Evolutionary conservation across 805 yeast species (phyloP).

Genomic region (Candida xiaguanensis): DNA sequence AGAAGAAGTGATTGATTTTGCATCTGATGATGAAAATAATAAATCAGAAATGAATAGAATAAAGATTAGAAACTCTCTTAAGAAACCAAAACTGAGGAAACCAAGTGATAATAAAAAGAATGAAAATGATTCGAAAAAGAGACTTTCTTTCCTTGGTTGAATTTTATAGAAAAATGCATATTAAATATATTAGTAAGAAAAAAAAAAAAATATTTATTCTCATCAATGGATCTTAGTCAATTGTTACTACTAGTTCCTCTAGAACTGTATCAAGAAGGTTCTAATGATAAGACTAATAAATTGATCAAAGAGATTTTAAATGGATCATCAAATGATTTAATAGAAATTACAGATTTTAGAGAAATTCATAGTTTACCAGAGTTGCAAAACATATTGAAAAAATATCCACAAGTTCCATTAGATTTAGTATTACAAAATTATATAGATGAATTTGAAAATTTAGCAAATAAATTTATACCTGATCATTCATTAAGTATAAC

Average conservation of each 20-base stretch:
- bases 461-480: slow-evolving; percentile 12
- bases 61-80: slow-evolving; percentile 37
- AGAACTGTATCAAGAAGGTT: slow-evolving; percentile 10
- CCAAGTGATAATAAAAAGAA: slow-evolving; percentile 28
- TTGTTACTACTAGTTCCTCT: slow-evolving; percentile 17
- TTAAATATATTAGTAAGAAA: too few relatives aligned
- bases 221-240: slow-evolving; percentile 17
- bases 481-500: slow-evolving; percentile 17
- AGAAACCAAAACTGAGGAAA: slow-evolving; percentile 25
- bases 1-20: slow-evolving; percentile 45
- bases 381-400: slow-evolving; percentile 4
- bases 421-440: slow-evolving; percentile 7
- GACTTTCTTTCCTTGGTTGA: slow-evolving; percentile 11
- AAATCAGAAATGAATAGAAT: slow-evolving; percentile 36
- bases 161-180: not conserved
- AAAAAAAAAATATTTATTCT: slow-evolving; percentile 1
- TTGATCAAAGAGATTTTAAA: slow-evolving; percentile 17
- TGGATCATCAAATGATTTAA: slow-evolving; percentile 24
- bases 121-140: slow-evolving; percentile 21
- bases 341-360: slow-evolving; percentile 16
- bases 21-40: slow-evolving; percentile 42
- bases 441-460: slow-evolving; percentile 2
- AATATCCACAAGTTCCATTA: slow-evolving; percentile 18
- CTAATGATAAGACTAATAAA: slow-evolving; percentile 9
- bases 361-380: slow-evolving; percentile 15